Conservation (phyloP, 768 basidiomycete species). For the Psilocybe azurescens region DNA sequence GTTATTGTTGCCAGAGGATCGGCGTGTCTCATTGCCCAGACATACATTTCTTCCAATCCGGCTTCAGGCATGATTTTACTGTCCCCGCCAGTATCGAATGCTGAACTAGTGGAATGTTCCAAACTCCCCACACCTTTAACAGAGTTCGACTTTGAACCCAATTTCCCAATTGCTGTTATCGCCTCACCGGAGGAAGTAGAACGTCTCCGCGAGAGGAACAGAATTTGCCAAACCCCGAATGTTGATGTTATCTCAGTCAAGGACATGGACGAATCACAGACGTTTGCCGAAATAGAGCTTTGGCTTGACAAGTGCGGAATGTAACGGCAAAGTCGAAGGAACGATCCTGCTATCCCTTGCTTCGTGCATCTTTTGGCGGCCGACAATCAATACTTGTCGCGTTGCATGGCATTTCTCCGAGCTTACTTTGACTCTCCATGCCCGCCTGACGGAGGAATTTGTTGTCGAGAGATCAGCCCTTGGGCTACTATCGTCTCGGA, state of each 20-base stretch:
- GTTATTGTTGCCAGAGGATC: slow-evolving; percentile 56
- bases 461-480: no score
- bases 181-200: slow-evolving; percentile 38
- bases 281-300: slow-evolving; percentile 45
- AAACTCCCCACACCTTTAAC: slow-evolving; percentile 40
- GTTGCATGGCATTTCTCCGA: no score
- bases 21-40: slow-evolving; percentile 63
- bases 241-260: slow-evolving; percentile 44
- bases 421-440: no score
- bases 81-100: slow-evolving; percentile 54
- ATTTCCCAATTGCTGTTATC: slow-evolving; percentile 64
- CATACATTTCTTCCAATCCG: slow-evolving; percentile 72
- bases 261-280: slow-evolving; percentile 41
- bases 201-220: slow-evolving; percentile 38
- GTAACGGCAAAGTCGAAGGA: slow-evolving; percentile 26
- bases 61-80: slow-evolving; percentile 67
- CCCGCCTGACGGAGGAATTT: no score
- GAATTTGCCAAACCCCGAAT: slow-evolving; percentile 41
- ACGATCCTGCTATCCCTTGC: not conserved
- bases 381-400: no score
- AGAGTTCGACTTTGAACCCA: slow-evolving; percentile 67
- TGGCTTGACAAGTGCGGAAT: slow-evolving; percentile 65
- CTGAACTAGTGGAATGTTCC: slow-evolving; percentile 30
- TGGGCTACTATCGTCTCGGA: no score
- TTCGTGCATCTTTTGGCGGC: not conserved